These are phyloP conservation scores for Saccharomyces hybrid DNA, from an alignment of 1,139 yeast genomes.

Conservation along the genomic window DNA sequence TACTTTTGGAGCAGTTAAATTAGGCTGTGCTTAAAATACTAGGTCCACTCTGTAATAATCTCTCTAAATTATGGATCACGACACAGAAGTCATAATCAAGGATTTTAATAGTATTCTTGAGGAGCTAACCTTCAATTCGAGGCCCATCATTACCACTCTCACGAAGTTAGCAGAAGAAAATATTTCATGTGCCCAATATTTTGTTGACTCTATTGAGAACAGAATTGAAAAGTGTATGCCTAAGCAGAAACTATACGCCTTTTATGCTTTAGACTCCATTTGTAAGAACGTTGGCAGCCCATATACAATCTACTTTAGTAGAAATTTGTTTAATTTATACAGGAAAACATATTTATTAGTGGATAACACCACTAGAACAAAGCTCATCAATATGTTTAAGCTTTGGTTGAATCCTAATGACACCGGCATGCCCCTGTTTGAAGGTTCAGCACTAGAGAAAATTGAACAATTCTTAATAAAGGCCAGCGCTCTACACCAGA, in stretches of 20 bases:
- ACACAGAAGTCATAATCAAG: slow-evolving; percentile 21
- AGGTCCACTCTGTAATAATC: background rate
- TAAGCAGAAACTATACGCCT: slow-evolving; percentile 70
- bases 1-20: background rate
- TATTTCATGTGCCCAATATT: slow-evolving; percentile 65
- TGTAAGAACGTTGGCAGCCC: slow-evolving; percentile 89
- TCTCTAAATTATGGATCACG: slow-evolving; percentile 18
- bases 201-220: slow-evolving; percentile 62
- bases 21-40: background rate
- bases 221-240: slow-evolving; percentile 68
- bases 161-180: slow-evolving; percentile 89
- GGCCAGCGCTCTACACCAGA: slow-evolving; percentile 41
- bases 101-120: slow-evolving; percentile 37
- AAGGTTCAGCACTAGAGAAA: slow-evolving; percentile 57
- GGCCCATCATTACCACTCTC: slow-evolving; percentile 79
- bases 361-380: slow-evolving; percentile 64
- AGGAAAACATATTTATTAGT: slow-evolving; percentile 72
- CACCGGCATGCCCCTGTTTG: slow-evolving; percentile 52
- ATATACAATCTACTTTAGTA: slow-evolving; percentile 63
- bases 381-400: slow-evolving; percentile 67
- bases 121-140: slow-evolving; percentile 79
- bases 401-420: slow-evolving; percentile 68
- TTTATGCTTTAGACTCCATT: slow-evolving; percentile 85
- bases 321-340: slow-evolving; percentile 40
- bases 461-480: slow-evolving; percentile 67